Evolutionary conservation across 164 flowering plant genomes (phyloP), one percentile per base, ranked within the genome.

Genomic region (Annona squamosa): DNA sequence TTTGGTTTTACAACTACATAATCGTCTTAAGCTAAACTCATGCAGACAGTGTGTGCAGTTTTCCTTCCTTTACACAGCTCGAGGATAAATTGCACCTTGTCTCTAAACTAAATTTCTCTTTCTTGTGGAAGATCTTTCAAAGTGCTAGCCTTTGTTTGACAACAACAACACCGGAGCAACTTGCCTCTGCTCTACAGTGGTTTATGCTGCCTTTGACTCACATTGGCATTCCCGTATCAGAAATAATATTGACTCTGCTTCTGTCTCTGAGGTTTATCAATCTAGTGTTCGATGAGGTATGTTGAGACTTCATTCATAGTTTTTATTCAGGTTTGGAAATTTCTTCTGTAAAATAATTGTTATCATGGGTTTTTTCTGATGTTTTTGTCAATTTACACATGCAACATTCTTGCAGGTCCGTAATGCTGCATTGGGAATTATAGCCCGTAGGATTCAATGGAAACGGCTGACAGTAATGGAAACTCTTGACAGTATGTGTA

Each of bases 231-330:
- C 95, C 97, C 18, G 98, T 96, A 48, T 83, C 90, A 79, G 98
- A 96, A 81, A 81, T 96, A 62, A 82, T 86, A 71, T 95, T 96
- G 7, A 93, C 98, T 42, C 89, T 91, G 73, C 77, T 93, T 73
- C 94, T 96, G 48, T 96, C 99, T 26, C 82, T 96, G 81, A 88
- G 98, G 84, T 96, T 93, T 78, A 86, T 96, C 78, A 90, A 79
- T 81, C 81, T 96, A 46, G 97, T 96, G 4, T 92, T 91, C 86
- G 97, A 93, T 81, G 99, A 93, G 98, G 98, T 93, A 79, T 81
- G 79, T 52, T 17, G 62, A 62, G 12, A 42, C 61, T 37, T 63
- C 16, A 19, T 5, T 68, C 47, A 13, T 48, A 3, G 47, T 56
- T 42, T 75, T 12, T 59, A 7, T 41, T 4, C 41, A 16, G 41